Conservation (phyloP, 2,329 filamentous ascomycete genomes). For the Xylaria sp. region DNA sequence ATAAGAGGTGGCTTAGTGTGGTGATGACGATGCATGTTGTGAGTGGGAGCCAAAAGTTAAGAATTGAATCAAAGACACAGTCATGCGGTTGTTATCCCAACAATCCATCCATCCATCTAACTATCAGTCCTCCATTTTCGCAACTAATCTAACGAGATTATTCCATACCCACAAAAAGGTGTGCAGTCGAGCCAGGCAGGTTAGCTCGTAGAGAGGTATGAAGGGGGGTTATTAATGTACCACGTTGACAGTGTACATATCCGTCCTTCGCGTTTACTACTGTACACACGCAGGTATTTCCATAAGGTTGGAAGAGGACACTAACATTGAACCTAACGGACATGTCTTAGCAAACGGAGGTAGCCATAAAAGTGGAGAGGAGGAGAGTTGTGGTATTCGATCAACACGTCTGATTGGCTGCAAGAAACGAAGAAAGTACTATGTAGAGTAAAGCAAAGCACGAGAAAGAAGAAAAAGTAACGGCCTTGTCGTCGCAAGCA, state of each 20-base stretch:
- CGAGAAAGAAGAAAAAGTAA: no score
- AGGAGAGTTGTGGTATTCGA: neutral
- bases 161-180: slow-evolving; percentile 19
- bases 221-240: slow-evolving; percentile 12
- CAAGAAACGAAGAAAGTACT: neutral
- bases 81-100: slow-evolving; percentile 21
- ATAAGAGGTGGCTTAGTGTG: slow-evolving; percentile 8
- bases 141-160: slow-evolving; percentile 26
- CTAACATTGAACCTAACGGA: slow-evolving; percentile 6
- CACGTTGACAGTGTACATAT: neutral
- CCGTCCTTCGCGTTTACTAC: neutral
- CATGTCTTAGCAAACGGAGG: no score
- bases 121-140: slow-evolving; percentile 4
- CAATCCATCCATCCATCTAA: slow-evolving; percentile 4
- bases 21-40: slow-evolving; percentile 27
- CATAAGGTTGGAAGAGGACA: neutral
- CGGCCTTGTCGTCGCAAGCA: slow-evolving; percentile 2
- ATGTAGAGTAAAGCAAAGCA: no score
- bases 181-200: slow-evolving; percentile 12
- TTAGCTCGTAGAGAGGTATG: neutral
- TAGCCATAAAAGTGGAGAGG: no score
- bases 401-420: slow-evolving; percentile 20
- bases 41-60: slow-evolving; percentile 5
- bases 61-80: slow-evolving; percentile 1
- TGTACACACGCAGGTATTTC: neutral